These are phyloP conservation scores for Melaleuca quinquenervia DNA, from an alignment of 345 rosid species.

Conservation along the genomic window DNA sequence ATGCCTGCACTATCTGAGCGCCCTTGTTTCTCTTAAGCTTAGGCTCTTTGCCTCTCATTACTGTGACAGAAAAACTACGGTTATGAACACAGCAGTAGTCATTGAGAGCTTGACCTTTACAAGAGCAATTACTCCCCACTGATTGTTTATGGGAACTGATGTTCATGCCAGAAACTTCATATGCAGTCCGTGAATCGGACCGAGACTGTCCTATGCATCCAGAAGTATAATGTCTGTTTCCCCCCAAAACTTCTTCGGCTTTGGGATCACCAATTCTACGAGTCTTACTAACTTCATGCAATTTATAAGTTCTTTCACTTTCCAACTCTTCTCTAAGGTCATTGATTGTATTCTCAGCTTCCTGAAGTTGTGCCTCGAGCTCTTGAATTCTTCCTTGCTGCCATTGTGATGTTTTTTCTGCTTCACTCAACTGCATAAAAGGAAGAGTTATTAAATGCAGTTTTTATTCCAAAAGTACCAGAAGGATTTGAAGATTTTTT, in stretches of 20 bases:
- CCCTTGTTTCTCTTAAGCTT: conserved; percentile 38
- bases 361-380: conserved; percentile 84
- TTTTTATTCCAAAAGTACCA: neutral
- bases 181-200: conserved; percentile 16
- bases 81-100: conserved; percentile 18
- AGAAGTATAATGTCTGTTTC: conserved; percentile 10
- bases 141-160: conserved; percentile 7
- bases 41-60: conserved; percentile 51
- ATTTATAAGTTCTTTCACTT: conserved; percentile 14
- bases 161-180: conserved; percentile 13
- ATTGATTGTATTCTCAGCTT: conserved; percentile 77
- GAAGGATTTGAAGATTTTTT: neutral
- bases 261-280: conserved; percentile 4
- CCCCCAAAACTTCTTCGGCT: conserved; percentile 8
- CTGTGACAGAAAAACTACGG: conserved; percentile 56
- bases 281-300: conserved; percentile 7
- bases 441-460: neutral
- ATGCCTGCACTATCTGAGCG: conserved; percentile 52
- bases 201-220: conserved; percentile 9
- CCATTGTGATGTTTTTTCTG: conserved; percentile 36
- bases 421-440: conserved; percentile 51
- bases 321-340: conserved; percentile 75
- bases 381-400: conserved; percentile 63
- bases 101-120: neutral
- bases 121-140: conserved; percentile 18